Base-by-base conservation (phyloP, 148 eudicot genomes). In the Rhododendron vialii region DNA sequence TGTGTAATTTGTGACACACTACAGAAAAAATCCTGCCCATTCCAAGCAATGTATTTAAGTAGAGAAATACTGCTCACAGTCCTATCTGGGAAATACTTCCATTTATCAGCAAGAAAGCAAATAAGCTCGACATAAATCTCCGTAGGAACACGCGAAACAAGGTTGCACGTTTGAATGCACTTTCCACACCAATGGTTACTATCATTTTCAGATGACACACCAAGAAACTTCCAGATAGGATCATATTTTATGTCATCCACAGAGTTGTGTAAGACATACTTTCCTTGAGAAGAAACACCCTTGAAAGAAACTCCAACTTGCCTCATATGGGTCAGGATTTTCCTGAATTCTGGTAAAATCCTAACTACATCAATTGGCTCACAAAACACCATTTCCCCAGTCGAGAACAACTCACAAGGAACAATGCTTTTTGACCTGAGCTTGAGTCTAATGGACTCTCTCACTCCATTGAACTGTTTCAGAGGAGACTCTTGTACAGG, bases 371-470 rank as follows among this genome's bases (percentile, higher is more conserved):
- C 79, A 81, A 50, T 71, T 88, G 90, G 83, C 79, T 87, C 48
- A 38, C 36, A 78, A 38, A 84, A 76, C 53, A 84, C 69, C 26
- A 38, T 75, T 84, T 84, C 81, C 41, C 43, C 81, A 76, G 17
- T 86, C n/a, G 74, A 81, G 74, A 85, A 59, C 51, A 89, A 76
- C 84, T 91, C 89, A 22, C 90, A 91, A 2, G 93, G 91, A 30
- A 92, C 83, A 73, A 92, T 88, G 7, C 48, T 13, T 82, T 82
- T 88, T 65, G 83, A 78, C 53, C 59, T 28, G 65, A 86, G 20
- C 78, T 6, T 83, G 33, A 38, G 77, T 59, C 36, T 82, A 77
- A 92, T 92, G 73, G 85, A 43, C 20, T 85, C 88, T 71, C 89
- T 85, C 47, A 89, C 79, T n/a, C 35, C 33, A 80, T 92, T 90